phyloP scores from a whole-genome alignment of 208 protist species.

The Leishmania braziliensis region DNA sequence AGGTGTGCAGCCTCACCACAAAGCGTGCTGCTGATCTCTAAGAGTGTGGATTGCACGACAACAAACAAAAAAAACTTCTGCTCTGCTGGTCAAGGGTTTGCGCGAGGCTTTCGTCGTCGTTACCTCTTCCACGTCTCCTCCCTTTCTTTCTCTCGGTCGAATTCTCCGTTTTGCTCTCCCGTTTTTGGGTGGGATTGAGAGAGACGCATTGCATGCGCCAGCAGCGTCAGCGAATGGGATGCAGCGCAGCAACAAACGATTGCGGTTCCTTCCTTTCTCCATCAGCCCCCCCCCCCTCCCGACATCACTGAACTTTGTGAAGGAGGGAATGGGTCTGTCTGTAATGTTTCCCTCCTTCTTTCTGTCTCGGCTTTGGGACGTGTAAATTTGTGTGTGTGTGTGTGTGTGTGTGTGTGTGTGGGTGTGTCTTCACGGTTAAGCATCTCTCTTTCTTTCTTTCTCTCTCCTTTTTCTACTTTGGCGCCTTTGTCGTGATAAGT shows the following conservation, averaged over 20 bases:
- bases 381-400: background rate
- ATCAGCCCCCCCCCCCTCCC: background rate
- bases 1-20: constrained; percentile 4
- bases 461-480: background rate
- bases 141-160: constrained; percentile 3
- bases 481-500: background rate
- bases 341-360: background rate
- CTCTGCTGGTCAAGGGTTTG: background rate
- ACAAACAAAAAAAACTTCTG: background rate
- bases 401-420: background rate
- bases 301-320: background rate
- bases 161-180: constrained; percentile 7
- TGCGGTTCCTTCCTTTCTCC: background rate
- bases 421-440: background rate
- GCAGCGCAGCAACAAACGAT: background rate
- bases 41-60: background rate
- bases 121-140: constrained; percentile 4
- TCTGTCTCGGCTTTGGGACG: background rate
- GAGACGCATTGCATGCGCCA: background rate
- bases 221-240: background rate
- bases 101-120: background rate
- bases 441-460: background rate
- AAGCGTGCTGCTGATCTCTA: background rate
- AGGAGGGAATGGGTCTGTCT: background rate
- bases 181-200: background rate